phyloP scores from a whole-genome alignment of 1,139 yeast genomes.

The Nakaseomyces nivariensis region DNA sequence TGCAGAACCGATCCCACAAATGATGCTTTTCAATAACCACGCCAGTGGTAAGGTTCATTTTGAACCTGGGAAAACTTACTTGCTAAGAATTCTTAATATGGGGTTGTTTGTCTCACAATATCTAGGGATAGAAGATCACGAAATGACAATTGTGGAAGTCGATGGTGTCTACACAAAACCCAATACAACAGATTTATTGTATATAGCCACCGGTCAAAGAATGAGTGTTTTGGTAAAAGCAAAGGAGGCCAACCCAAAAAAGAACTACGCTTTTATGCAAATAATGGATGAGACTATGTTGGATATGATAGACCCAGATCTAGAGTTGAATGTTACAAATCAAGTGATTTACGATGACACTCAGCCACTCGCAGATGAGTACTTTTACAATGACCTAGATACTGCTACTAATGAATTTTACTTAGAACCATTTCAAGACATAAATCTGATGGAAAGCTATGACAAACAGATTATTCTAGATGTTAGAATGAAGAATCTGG shows the following conservation, averaged over 20 bases:
- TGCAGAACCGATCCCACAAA: constrained; percentile 71
- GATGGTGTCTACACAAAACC: constrained; percentile 64
- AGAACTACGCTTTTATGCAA: constrained; percentile 55
- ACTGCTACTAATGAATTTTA: constrained; percentile 46
- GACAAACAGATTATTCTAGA: constrained; percentile 51
- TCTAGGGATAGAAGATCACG: constrained; percentile 57
- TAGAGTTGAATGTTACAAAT: constrained; percentile 46
- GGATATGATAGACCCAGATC: constrained; percentile 47
- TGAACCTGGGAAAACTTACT: constrained; percentile 51
- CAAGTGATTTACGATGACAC: constrained; percentile 42
- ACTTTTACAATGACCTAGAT: constrained; percentile 11
- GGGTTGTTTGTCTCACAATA: constrained; percentile 71
- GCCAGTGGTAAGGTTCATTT: constrained; percentile 48
- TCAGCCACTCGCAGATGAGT: constrained; percentile 21
- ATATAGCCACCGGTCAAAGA: constrained; percentile 65
- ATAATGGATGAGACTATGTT: constrained; percentile 56
- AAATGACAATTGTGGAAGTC: constrained; percentile 56
- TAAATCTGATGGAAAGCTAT: constrained; percentile 43
- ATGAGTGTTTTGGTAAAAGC: constrained; percentile 52
- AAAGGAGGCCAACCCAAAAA: constrained; percentile 34
- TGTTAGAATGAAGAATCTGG: constrained; percentile 57
- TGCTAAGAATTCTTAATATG: constrained; percentile 51
- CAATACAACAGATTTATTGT: constrained; percentile 44
- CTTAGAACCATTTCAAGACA: constrained; percentile 38
- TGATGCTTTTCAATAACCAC: constrained; percentile 53